These are phyloP conservation scores for Vickermania ingenoplastis DNA, from an alignment of 208 protist genomes.

Conservation along the genomic window DNA sequence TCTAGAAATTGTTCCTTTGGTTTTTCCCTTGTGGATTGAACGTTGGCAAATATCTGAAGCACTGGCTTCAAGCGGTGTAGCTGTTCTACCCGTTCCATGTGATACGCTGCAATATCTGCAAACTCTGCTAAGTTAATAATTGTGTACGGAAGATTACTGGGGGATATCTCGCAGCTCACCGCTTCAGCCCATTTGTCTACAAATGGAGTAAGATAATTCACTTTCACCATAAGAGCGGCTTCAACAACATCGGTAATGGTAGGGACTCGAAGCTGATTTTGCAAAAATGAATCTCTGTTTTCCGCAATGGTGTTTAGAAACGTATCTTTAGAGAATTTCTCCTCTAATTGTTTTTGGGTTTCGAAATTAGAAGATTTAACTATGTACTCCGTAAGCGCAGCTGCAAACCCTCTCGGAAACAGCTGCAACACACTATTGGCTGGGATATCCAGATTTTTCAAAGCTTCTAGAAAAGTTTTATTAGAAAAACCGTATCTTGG, in stretches of 20 bases:
- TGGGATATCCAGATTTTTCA: background rate
- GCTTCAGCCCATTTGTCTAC: slow-evolving; percentile 45
- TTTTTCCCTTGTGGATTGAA: background rate
- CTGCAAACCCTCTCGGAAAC: background rate
- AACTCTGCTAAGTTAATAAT: slow-evolving; percentile 52
- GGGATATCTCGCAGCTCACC: slow-evolving; percentile 45
- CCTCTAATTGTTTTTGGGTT: background rate
- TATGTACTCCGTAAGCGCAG: background rate
- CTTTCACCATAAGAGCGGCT: background rate
- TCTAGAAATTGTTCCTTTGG: slow-evolving; percentile 6
- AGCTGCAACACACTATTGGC: background rate
- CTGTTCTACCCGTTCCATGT: slow-evolving; percentile 56
- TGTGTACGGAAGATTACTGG: slow-evolving; percentile 58
- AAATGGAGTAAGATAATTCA: slow-evolving; percentile 7
- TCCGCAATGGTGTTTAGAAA: background rate
- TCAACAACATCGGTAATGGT: background rate
- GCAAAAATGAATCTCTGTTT: background rate
- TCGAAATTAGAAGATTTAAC: background rate
- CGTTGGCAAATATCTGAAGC: background rate
- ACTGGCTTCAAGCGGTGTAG: slow-evolving; percentile 29
- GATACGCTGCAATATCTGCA: slow-evolving; percentile 58
- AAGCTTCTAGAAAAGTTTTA: background rate
- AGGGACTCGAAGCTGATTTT: background rate
- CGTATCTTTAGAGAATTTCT: background rate
- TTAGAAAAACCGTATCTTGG: slow-evolving; percentile 1